Conservation (phyloP, 2,329 filamentous ascomycete species). For the Zalaria sp. region DNA sequence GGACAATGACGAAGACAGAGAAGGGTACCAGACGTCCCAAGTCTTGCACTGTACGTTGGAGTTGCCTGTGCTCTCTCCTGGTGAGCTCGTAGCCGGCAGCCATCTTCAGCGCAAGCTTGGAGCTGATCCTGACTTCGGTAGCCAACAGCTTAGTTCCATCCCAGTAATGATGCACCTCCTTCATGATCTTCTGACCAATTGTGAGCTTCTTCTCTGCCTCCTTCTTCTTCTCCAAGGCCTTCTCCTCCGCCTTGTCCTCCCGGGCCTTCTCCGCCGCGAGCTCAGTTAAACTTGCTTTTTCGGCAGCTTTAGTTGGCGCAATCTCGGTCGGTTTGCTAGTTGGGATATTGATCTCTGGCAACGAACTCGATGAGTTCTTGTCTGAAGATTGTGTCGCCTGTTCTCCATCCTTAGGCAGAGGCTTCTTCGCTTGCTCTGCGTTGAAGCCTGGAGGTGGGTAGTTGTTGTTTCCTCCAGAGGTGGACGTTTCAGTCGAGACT, state of each 20-base stretch:
- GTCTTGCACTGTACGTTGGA: conserved; percentile 87
- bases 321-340: conserved; percentile 26
- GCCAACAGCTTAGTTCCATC: conserved; percentile 92
- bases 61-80: conserved; percentile 80
- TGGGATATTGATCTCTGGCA: conserved; percentile 16
- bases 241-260: conserved; percentile 31
- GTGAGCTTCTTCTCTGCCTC: conserved; percentile 77
- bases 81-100: conserved; percentile 93
- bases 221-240: conserved; percentile 45
- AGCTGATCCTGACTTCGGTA: conserved; percentile 86
- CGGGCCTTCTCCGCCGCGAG: conserved; percentile 46
- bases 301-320: conserved; percentile 33
- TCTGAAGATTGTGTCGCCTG: conserved; percentile 15
- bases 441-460: conserved; percentile 84
- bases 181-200: conserved; percentile 83
- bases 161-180: conserved; percentile 91
- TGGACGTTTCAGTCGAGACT: conserved; percentile 44
- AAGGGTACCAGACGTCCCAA: conserved; percentile 86
- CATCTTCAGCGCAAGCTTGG: conserved; percentile 87
- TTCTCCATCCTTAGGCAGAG: conserved; percentile 44
- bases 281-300: conserved; percentile 42
- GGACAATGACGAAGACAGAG: conserved; percentile 91
- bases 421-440: conserved; percentile 77
- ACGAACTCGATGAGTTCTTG: conserved; percentile 8
- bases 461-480: conserved; percentile 31